Evolutionary conservation across 305 asterid species (phyloP).

Genomic region (Euphrasia arctica): DNA sequence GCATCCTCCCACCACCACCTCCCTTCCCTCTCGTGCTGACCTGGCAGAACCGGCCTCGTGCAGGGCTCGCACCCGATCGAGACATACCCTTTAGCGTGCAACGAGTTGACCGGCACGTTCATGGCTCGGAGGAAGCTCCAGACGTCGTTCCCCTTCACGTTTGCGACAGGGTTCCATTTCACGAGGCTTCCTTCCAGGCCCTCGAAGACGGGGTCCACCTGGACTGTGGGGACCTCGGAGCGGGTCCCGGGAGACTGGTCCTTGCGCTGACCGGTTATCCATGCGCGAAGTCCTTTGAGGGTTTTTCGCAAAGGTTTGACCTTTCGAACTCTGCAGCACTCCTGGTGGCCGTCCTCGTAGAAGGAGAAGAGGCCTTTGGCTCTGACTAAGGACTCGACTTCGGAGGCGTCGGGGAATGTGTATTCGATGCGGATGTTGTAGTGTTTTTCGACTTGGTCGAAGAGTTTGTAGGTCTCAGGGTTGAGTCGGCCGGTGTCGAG

Average conservation of each 20-base stretch:
- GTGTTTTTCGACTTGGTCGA: conserved; percentile 66
- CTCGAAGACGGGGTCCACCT: conserved; percentile 76
- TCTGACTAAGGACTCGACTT: conserved; percentile 40
- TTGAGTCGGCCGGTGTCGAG: conserved; percentile 80
- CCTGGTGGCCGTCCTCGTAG: conserved; percentile 86
- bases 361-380: conserved; percentile 83
- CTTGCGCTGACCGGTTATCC: conserved; percentile 90
- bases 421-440: conserved; percentile 65
- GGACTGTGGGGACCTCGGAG: conserved; percentile 68
- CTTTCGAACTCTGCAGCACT: conserved; percentile 82
- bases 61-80: conserved; percentile 88
- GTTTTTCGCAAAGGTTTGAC: conserved; percentile 71
- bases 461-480: conserved; percentile 67
- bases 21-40: conserved; percentile 90
- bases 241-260: conserved; percentile 90
- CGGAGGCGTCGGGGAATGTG: conserved; percentile 56
- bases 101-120: conserved; percentile 72
- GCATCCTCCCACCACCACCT: conserved; percentile 99
- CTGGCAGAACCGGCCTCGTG: conserved; percentile 75
- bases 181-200: conserved; percentile 77
- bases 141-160: conserved; percentile 60
- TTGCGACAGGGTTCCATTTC: conserved; percentile 82
- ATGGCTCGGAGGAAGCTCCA: conserved; percentile 74
- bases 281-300: conserved; percentile 69
- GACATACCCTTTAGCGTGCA: conserved; percentile 66